Evolutionary conservation across 768 basidiomycete genomes (phyloP), one percentile per base, ranked within the genome.

Genomic region (Suillus plorans): DNA sequence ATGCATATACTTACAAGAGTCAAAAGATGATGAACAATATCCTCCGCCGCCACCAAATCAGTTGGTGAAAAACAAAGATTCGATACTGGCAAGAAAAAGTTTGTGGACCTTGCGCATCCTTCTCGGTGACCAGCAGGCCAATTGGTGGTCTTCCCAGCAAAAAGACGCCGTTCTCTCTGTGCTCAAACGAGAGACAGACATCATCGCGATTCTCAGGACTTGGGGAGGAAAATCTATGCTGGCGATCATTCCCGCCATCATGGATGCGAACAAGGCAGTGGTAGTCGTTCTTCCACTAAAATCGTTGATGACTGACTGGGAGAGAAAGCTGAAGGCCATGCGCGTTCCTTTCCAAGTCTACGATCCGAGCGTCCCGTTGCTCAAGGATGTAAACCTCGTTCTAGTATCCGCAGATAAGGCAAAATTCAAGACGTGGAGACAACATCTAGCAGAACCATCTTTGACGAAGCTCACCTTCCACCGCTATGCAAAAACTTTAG

Each of bases 141-240:
- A 14, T 5, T 74, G 75, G 73, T 62, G 0, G 34, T 62, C 61
- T 3, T 7, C 36, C 2, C 22, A 59, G 10, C 76, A 77, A 61
- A 18, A 53, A 20, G 5, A 68, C 0, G 70, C 72, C 1, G 60
- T 76, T 4, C 3, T 59, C 3, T 66, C 68, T 0, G 22, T 70
- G 0, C n/a, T 72, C 2, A 42, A 61, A 12, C 36, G 52, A 10
- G 1, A 70, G 28, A 49, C 60, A 0, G 74, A 78, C 41, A 63
- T 77, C 14, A 47, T 77, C 20, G 64, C 68, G 0, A 61, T 74
- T 1, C 60, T 72, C 5, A 63, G 61, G 0, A 76, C 77, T 4
- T 70, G 71, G 2, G 52, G 64, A 13, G 76, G 77, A 1, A 78
- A 77, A 58, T 71, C 72, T 0, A 67, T 73, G 69, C 47, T 71